phyloP scores from a whole-genome alignment of 352 stramenopile genomes.

The Pythium periplocum region DNA sequence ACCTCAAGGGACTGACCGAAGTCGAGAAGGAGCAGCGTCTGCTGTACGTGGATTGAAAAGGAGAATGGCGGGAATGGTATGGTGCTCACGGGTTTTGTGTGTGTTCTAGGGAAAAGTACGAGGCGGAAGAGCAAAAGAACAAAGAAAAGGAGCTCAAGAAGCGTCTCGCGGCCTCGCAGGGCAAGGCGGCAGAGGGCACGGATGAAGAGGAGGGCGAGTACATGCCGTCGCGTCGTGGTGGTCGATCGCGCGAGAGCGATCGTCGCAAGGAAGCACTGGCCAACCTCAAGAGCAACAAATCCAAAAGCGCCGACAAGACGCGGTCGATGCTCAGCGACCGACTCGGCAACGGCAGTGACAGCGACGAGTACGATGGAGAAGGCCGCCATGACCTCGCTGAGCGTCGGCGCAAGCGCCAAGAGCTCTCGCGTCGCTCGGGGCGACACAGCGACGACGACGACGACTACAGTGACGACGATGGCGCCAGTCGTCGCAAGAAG shows the following conservation, averaged over 20 bases:
- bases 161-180: constrained; percentile 52
- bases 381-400: constrained; percentile 57
- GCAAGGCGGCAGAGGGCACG: constrained; percentile 30
- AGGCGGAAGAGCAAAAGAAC: constrained; percentile 73
- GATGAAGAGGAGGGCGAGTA: constrained; percentile 42
- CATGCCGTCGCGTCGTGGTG: constrained; percentile 41
- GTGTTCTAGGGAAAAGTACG: constrained; percentile 63
- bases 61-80: not conserved
- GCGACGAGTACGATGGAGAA: constrained; percentile 20
- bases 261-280: constrained; percentile 76
- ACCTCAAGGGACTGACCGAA: constrained; percentile 73
- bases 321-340: constrained; percentile 77
- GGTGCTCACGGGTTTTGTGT: constrained; percentile 1
- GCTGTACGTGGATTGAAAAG: constrained; percentile 28
- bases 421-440: constrained; percentile 53
- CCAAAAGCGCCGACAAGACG: constrained; percentile 47
- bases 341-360: constrained; percentile 53
- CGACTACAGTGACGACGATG: constrained; percentile 30
- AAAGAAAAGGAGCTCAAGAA: constrained; percentile 85
- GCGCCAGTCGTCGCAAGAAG: constrained; percentile 10
- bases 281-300: constrained; percentile 76
- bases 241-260: constrained; percentile 58
- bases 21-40: constrained; percentile 85
- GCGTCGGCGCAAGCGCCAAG: constrained; percentile 65
- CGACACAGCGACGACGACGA: constrained; percentile 23